A percentile compares a stretch with the other conserved stretches of the same genome.
phyloP scores from a whole-genome alignment of 306 rosid genomes.

The Abrus precatorius region DNA sequence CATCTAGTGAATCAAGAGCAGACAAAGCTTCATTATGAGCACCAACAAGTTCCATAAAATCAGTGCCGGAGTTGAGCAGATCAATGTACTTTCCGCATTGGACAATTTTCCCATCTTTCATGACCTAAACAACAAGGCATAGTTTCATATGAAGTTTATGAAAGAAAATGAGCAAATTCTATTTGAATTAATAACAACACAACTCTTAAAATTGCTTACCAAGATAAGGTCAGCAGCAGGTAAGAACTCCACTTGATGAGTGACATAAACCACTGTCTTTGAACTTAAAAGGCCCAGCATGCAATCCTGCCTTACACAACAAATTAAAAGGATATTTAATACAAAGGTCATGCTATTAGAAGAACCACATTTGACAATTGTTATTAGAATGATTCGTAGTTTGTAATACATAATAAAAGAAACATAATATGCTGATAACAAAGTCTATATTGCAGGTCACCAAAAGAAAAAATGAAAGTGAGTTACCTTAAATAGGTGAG shows the following conservation, averaged over 20 bases:
- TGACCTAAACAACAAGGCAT: slow-evolving; percentile 60
- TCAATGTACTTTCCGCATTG: slow-evolving; percentile 81
- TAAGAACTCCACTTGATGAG: slow-evolving; percentile 94
- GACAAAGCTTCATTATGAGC: slow-evolving; percentile 84
- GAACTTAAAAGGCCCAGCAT: slow-evolving; percentile 76
- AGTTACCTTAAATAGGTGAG: slow-evolving; percentile 79
- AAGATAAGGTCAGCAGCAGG: slow-evolving; percentile 85
- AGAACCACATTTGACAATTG: slow-evolving; percentile 11
- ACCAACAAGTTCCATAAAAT: slow-evolving; percentile 83
- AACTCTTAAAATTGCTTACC: slow-evolving; percentile 55
- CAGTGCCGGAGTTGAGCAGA: slow-evolving; percentile 70
- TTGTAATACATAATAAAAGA: neutral
- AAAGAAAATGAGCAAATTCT: neutral
- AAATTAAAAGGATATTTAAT: neutral
- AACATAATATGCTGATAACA: neutral
- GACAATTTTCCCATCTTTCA: slow-evolving; percentile 84
- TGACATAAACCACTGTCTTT: slow-evolving; percentile 80
- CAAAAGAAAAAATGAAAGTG: neutral
- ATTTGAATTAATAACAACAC: slow-evolving; percentile 7
- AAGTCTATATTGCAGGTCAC: neutral
- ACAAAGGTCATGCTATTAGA: slow-evolving; percentile 17
- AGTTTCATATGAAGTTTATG: neutral
- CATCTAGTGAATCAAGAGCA: slow-evolving; percentile 57
- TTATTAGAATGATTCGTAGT: neutral
- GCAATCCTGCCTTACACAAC: slow-evolving; percentile 68